phyloP scores from a whole-genome alignment of 208 protist species.

The Porcisia hertigi region DNA sequence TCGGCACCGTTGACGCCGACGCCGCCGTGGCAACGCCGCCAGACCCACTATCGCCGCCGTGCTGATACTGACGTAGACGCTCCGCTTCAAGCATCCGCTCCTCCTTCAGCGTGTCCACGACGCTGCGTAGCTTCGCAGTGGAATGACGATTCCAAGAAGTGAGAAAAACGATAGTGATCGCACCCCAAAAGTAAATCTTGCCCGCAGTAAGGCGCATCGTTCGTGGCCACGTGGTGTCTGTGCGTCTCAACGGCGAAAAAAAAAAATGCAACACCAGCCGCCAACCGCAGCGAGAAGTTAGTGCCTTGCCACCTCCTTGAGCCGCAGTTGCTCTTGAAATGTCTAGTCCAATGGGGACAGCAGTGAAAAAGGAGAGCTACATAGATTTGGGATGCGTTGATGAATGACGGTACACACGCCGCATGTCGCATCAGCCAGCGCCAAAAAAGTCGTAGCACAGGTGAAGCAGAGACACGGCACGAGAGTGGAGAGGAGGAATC shows the following conservation, averaged over 20 bases:
- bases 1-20: constrained; percentile 36
- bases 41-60: constrained; percentile 2
- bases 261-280: background rate
- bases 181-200: constrained; percentile 80
- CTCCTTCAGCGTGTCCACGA: constrained; percentile 71
- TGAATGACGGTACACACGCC: background rate
- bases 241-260: background rate
- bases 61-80: constrained; percentile 40
- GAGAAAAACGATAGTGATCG: constrained; percentile 44
- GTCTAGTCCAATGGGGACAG: background rate
- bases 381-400: background rate
- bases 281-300: background rate
- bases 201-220: constrained; percentile 72
- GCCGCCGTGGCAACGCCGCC: background rate
- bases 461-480: background rate
- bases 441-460: background rate
- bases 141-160: constrained; percentile 74
- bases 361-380: no score
- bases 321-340: background rate
- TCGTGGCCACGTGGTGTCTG: background rate
- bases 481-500: background rate
- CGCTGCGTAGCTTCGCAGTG: constrained; percentile 52
- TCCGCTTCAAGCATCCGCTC: constrained; percentile 60
- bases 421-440: background rate
- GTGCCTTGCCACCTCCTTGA: background rate